Evolutionary conservation across 768 basidiomycete species (phyloP), one percentile per base, ranked within the genome.

Genomic region (Kwoniella sp.): DNA sequence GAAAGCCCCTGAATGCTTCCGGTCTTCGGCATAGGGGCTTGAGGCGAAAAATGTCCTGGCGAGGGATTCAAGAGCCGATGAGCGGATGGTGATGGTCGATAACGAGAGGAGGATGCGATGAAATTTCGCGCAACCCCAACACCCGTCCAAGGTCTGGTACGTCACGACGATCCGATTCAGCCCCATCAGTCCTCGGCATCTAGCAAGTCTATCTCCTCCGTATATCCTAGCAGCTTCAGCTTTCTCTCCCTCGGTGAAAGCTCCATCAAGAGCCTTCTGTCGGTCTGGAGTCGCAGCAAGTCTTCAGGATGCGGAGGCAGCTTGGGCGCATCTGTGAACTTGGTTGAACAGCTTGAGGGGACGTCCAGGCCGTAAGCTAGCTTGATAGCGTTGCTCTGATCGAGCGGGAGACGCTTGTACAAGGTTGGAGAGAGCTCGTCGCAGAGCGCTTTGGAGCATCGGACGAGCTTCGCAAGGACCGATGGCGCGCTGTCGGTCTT

Each of bases 391-490:
- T 57, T 57, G 23, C 3, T 2, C 23, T 45, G 22, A 20, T 57
- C 38, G 12, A 57, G 34, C 11, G 3, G 15, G 26, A 57, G 5
- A 2, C 25, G 30, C 34, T 28, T 34, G 56, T 57, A 57, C 23
- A 57, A 22, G 3, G 2, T 38, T 12, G 56, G 56, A 17, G 23
- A 23, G 13, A 57, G 26, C 38, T 57, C 56, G 13, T 45, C 30
- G 34, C 34, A 57, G 1, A 57, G 11, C 34, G 34, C 34, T 41
- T 38, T n/a, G 22, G 56, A 57, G 26, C 56, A 57, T 57, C 22
- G 31, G 1, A 38, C 22, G 7, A 57, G 38, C 9, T 28, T 37
- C 5, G 30, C 20, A 3, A 57, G 31, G 1, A 41, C 5, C 4
- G 20, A 15, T 8, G 23, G 11, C 12, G 30, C 13, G 56, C 2